Conservation (phyloP, 352 stramenopile species). For the Peronosclerospora sorghi region DNA sequence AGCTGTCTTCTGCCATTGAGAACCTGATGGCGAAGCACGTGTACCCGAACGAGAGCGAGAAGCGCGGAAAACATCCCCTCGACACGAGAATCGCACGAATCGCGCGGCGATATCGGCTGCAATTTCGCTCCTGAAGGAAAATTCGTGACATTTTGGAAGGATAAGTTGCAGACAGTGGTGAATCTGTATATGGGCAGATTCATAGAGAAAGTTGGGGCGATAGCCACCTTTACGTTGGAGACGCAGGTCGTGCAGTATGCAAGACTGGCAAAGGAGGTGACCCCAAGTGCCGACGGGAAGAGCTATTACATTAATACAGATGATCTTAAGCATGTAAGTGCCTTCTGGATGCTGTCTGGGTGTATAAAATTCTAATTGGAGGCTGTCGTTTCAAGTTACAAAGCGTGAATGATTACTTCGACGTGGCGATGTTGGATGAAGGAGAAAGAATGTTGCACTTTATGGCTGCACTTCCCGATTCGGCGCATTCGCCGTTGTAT, state of each 20-base stretch:
- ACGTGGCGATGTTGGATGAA: constrained; percentile 50
- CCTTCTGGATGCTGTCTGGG: neutral
- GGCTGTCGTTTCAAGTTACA: constrained; percentile 40
- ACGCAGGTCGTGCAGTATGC: constrained; percentile 61
- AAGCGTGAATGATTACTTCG: constrained; percentile 61
- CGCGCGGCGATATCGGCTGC: constrained; percentile 50
- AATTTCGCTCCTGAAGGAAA: constrained; percentile 58
- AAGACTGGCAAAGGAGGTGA: constrained; percentile 44
- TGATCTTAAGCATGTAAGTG: constrained; percentile 56
- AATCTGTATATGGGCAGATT: constrained; percentile 31
- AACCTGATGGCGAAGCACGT: constrained; percentile 29
- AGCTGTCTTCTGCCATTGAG: constrained; percentile 23
- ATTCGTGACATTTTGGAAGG: constrained; percentile 29
- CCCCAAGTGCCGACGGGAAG: constrained; percentile 16
- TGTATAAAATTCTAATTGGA: neutral
- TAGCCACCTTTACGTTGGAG: constrained; percentile 66
- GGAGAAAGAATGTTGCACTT: constrained; percentile 62
- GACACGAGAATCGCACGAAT: constrained; percentile 25
- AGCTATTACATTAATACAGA: constrained; percentile 38
- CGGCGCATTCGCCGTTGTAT: too few relatives aligned
- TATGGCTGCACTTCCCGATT: too few relatives aligned
- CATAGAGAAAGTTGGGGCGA: constrained; percentile 31
- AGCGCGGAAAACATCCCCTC: neutral
- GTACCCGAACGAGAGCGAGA: constrained; percentile 20
- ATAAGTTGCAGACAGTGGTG: constrained; percentile 30